Evolutionary conservation across 2,329 filamentous ascomycete genomes (phyloP).

Genomic region (Aspergillus sp.): DNA sequence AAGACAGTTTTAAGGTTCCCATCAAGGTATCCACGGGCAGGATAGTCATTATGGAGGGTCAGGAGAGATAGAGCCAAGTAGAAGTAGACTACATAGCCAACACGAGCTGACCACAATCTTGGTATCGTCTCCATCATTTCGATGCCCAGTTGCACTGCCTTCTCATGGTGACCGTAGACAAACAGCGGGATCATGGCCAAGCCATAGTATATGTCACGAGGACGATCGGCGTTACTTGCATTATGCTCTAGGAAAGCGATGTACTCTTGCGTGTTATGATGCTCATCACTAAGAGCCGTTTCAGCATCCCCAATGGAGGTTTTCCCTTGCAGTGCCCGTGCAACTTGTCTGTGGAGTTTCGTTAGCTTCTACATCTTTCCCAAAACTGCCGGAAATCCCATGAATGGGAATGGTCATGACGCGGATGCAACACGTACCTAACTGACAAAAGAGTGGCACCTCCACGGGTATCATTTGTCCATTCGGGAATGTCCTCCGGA

Average conservation of each 20-base stretch:
- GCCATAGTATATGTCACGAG: constrained; percentile 55
- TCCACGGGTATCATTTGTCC: constrained; percentile 57
- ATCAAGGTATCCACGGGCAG: constrained; percentile 41
- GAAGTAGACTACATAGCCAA: constrained; percentile 43
- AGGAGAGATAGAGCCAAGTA: constrained; percentile 45
- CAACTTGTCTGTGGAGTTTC: constrained; percentile 45
- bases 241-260: constrained; percentile 45
- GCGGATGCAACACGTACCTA: constrained; percentile 27
- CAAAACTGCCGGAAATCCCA: not conserved
- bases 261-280: constrained; percentile 53
- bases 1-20: constrained; percentile 49
- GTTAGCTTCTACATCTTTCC: constrained; percentile 4
- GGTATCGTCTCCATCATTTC: constrained; percentile 40
- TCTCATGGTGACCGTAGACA: constrained; percentile 45
- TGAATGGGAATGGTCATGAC: not conserved
- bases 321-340: constrained; percentile 60
- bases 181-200: constrained; percentile 48
- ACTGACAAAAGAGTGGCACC: constrained; percentile 56
- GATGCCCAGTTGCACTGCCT: constrained; percentile 42
- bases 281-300: constrained; percentile 52
- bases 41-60: constrained; percentile 43
- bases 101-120: constrained; percentile 47
- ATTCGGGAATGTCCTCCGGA: constrained; percentile 56
- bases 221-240: constrained; percentile 50
- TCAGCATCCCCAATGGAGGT: constrained; percentile 49